These are phyloP conservation scores for Dictyostelium gargantuum DNA, from an alignment of 208 protist genomes.

Conservation along the genomic window DNA sequence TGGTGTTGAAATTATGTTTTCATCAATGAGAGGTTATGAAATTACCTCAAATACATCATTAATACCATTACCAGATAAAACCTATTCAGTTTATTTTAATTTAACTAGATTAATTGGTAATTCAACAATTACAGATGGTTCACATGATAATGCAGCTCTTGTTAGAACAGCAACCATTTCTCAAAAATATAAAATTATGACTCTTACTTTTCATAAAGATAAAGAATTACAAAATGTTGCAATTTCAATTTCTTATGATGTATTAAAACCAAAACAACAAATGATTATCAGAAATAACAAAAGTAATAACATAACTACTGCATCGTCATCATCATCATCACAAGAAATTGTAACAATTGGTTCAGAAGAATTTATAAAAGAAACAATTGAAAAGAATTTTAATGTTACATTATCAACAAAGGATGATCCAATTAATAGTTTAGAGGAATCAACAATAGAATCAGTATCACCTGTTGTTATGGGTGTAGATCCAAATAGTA, in stretches of 20 bases:
- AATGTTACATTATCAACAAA: constrained; percentile 45
- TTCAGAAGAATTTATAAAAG: neutral
- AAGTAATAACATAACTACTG: no score
- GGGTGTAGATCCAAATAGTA: no score
- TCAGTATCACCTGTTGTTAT: neutral
- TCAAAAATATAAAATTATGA: constrained; percentile 82
- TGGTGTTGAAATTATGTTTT: constrained; percentile 68
- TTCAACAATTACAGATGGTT: constrained; percentile 73
- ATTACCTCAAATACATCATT: neutral
- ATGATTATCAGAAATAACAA: no score
- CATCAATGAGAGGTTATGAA: constrained; percentile 17
- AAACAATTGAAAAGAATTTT: constrained; percentile 24
- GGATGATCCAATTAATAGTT: neutral
- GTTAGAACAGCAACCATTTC: constrained; percentile 83
- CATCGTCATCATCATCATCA: neutral
- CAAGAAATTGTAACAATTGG: neutral
- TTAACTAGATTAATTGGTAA: constrained; percentile 38
- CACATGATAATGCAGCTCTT: constrained; percentile 76
- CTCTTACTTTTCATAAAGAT: constrained; percentile 75
- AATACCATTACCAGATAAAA: constrained; percentile 38
- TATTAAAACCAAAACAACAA: neutral
- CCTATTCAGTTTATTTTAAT: constrained; percentile 66
- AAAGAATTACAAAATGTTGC: neutral
- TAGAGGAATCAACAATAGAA: neutral
- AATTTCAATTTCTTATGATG: constrained; percentile 21